phyloP scores from a whole-genome alignment of 106 monocot species.

The Dioscorea dumetorum region DNA sequence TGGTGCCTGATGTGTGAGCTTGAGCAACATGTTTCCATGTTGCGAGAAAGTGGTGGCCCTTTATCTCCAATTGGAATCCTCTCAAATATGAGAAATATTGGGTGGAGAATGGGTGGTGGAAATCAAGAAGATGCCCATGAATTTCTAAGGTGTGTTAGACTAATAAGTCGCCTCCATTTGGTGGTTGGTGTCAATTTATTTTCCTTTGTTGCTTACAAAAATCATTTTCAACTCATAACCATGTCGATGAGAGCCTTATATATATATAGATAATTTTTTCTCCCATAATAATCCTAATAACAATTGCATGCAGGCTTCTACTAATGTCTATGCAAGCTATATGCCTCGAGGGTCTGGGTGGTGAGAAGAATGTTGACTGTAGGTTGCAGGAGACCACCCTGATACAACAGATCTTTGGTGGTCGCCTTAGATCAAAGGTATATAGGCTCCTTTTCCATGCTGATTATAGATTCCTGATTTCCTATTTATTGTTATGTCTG shows the following conservation, averaged over 20 bases:
- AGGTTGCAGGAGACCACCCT: constrained; percentile 88
- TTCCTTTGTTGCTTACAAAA: background rate
- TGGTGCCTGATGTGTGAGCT: constrained; percentile 98
- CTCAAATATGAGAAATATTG: constrained; percentile 77
- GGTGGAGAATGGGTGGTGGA: constrained; percentile 82
- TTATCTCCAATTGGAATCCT: constrained; percentile 72
- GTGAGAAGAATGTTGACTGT: constrained; percentile 77
- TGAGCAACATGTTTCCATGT: constrained; percentile 72
- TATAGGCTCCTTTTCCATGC: background rate
- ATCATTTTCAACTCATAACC: too few relatives aligned
- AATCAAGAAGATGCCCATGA: constrained; percentile 98
- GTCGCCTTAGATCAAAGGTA: constrained; percentile 85
- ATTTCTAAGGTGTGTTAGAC: constrained; percentile 60
- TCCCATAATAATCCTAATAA: background rate
- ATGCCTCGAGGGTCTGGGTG: constrained; percentile 73
- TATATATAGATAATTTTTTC: too few relatives aligned
- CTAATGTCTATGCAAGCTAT: constrained; percentile 91
- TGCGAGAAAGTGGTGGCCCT: constrained; percentile 61
- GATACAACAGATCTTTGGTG: constrained; percentile 95
- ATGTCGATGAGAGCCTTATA: too few relatives aligned
- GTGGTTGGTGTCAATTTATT: background rate
- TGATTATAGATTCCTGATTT: background rate
- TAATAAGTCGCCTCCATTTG: too few relatives aligned
- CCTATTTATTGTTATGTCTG: background rate
- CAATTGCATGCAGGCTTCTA: constrained; percentile 46